Evolutionary conservation across 768 basidiomycete species (phyloP).

Genomic region (Lenzites betulinus): DNA sequence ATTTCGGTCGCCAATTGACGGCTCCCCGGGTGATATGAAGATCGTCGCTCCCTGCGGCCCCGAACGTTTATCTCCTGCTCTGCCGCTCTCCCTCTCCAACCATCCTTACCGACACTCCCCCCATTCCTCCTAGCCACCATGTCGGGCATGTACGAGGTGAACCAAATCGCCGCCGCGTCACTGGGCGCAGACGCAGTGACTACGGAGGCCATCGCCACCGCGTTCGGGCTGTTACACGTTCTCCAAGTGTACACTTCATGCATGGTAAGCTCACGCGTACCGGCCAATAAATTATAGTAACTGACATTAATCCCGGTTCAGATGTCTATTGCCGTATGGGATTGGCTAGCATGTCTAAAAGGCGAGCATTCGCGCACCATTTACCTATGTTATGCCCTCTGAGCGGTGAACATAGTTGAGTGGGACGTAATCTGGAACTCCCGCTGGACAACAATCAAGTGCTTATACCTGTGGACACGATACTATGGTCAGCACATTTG

Average conservation of each 20-base stretch:
- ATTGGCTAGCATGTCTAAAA: slow-evolving; percentile 7
- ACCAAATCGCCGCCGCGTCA: slow-evolving; percentile 12
- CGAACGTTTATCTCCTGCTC: not conserved
- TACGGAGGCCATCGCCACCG: slow-evolving; percentile 7
- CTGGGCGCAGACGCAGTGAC: slow-evolving; percentile 7
- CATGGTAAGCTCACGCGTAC: not conserved
- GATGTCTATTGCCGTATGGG: slow-evolving; percentile 14
- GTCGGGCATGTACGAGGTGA: slow-evolving; percentile 17
- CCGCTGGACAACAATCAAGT: slow-evolving; percentile 8
- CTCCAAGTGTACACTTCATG: slow-evolving; percentile 10
- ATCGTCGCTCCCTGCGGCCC: not conserved
- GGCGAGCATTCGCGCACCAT: not conserved
- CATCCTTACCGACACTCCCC: not conserved
- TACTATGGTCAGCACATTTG: slow-evolving; percentile 6
- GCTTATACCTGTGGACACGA: slow-evolving; percentile 11
- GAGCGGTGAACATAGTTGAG: not conserved
- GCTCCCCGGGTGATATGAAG: not conserved
- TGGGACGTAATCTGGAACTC: slow-evolving; percentile 11
- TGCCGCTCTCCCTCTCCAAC: not conserved
- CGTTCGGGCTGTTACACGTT: slow-evolving; percentile 8
- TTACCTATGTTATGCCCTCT: not conserved
- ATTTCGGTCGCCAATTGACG: not conserved
- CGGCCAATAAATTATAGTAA: no score
- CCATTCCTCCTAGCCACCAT: not conserved
- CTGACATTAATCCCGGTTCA: not conserved